These are phyloP conservation scores for Inga oerstediana DNA, from an alignment of 306 rosid species.

Conservation along the genomic window DNA sequence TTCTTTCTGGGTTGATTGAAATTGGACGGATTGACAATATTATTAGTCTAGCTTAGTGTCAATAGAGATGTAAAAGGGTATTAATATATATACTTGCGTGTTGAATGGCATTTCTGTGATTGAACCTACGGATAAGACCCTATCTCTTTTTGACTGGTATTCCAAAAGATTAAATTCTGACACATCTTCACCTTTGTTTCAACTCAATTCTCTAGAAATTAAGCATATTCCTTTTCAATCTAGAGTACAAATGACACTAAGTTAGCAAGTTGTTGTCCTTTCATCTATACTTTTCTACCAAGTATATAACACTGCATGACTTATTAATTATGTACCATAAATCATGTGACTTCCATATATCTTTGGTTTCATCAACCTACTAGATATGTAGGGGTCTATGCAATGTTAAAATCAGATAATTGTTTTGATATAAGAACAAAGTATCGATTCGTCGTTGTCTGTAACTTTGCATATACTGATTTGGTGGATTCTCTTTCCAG, in stretches of 20 bases:
- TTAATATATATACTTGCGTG: not conserved
- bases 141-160: not conserved
- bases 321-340: not conserved
- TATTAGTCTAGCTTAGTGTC: not conserved
- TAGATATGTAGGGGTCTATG: not conserved
- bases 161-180: not conserved
- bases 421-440: conserved; percentile 3
- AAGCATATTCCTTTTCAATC: not conserved
- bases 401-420: conserved; percentile 8
- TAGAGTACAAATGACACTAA: not conserved
- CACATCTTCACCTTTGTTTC: not conserved
- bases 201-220: conserved; percentile 3
- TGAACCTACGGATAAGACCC: not conserved
- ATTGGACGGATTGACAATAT: not conserved
- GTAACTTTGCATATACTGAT: not conserved
- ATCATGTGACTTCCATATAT: not conserved
- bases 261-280: not conserved
- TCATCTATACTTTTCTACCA: not conserved
- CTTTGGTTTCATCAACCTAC: not conserved
- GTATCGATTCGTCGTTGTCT: not conserved
- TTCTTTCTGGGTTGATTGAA: not conserved
- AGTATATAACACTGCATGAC: not conserved
- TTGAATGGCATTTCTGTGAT: not conserved
- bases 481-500: not conserved
- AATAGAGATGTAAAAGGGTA: not conserved